A percentile compares a stretch with the other conserved stretches of the same genome.
Conservation (phyloP, 164 flowering plant genomes). For the Aristolochia fimbriata region DNA sequence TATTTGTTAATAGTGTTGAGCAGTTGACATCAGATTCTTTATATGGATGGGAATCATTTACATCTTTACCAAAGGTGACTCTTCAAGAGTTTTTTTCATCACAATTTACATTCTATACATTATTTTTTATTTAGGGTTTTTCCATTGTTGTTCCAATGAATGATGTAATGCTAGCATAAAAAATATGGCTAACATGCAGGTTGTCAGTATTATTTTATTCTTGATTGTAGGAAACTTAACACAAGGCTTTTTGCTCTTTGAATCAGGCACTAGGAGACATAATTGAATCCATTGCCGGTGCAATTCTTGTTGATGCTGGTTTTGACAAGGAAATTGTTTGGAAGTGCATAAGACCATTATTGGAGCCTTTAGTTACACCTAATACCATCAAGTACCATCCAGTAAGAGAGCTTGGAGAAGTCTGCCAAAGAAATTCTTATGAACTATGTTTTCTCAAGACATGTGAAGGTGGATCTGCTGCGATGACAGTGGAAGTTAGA, state of each 20-base stretch:
- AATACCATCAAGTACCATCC: conserved; percentile 52
- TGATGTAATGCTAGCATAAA: too few relatives aligned
- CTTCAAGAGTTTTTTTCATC: not conserved
- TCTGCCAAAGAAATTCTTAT: conserved; percentile 31
- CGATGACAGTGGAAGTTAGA: conserved; percentile 32
- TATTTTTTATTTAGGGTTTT: not conserved
- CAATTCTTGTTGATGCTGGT: conserved; percentile 69
- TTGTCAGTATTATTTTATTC: too few relatives aligned
- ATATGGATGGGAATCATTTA: conserved; percentile 72
- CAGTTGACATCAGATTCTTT: conserved; percentile 22
- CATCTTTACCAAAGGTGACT: conserved; percentile 1
- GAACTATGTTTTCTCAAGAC: conserved; percentile 4
- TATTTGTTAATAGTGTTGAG: conserved; percentile 20
- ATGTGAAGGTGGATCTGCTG: conserved; percentile 13
- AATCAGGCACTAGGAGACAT: conserved; percentile 81
- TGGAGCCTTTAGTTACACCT: conserved; percentile 62
- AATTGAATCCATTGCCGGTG: conserved; percentile 90
- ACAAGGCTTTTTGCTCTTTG: too few relatives aligned
- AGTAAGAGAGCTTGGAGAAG: conserved; percentile 38
- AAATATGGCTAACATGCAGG: too few relatives aligned
- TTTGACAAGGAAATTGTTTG: conserved; percentile 47
- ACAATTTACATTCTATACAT: not conserved
- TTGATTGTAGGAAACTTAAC: too few relatives aligned
- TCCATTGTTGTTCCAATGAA: not conserved
- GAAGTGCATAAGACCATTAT: conserved; percentile 48